Evolutionary conservation across 73 alveolate genomes (phyloP), one percentile per base, ranked within the genome.

Genomic region (Halteria grandinella): DNA sequence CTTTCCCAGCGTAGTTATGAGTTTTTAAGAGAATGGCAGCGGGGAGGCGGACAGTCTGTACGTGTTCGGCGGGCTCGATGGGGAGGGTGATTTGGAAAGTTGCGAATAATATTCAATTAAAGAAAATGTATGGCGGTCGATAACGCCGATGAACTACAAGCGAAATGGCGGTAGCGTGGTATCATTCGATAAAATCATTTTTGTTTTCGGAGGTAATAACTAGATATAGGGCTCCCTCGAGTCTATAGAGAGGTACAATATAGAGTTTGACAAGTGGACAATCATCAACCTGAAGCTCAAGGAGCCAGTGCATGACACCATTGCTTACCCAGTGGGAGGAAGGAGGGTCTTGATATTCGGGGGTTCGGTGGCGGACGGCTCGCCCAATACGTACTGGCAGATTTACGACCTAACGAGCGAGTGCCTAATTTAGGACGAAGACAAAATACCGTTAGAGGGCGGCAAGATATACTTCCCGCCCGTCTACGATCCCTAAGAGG

Each of bases 201-300:
- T 52, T 57, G 69, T 69, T 5, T 75, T 55, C 43, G 87, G 87
- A 4, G 87, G 87, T 29, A 75, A 75, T 41, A 75, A 58, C 52
- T 23, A 34, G 33, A 28, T 2, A 24, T 1, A 2, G 10, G 87
- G 87, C 15, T 75, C 87, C 18, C 31, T 75, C 1, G 87, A 57
- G 5, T 10, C 78, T 3, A 75, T 75, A 40, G 87, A 75, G 36
- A 55, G 87, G 29, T 75, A 75, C 43, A 78, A 57, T 23, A 69
- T 75, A 41, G 87, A 75, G 27, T 75, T 36, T 57, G 87, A 75
- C 70, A 57, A 75, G 41, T 75, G 87, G 87, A 25, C 78, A 4
- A 12, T 75, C 15, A 15, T 57, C 3, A 25, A 15, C 1, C 8
- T 57, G 17, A 55, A 41, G 29, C 40, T 75, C n/a, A 39, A 21